Base-by-base conservation (phyloP, 2,329 filamentous ascomycete genomes). In the Trichoderma lentiforme region DNA sequence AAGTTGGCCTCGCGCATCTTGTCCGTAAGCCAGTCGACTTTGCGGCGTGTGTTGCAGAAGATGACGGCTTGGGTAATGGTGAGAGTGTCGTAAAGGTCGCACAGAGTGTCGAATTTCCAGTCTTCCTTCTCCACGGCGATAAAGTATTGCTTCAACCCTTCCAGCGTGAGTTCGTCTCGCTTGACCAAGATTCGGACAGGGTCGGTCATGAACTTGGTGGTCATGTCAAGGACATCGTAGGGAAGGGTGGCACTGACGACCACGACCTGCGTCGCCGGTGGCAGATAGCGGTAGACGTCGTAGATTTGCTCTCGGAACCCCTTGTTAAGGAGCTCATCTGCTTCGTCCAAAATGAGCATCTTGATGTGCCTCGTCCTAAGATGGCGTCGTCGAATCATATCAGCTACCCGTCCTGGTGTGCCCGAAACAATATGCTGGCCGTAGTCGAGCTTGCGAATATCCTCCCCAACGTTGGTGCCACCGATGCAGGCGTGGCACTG, bases 1-100 rank as follows among this genome's bases (percentile, higher is more conserved):
- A 99, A 99, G 85, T 99, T 98, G 78, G 94, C 94, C 82, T 98
- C 96, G 75, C 94, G 93, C 93, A 99, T 97, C 88, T 99, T 99
- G 85, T 99, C 96, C 5, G 96, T 98, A 73, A 99, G 86, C 96
- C 96, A 99, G 82, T 99, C 96, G 68, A 99, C 96, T 92, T 99
- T 99, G 82, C 96, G 91, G 76, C 96, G 92, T 7, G 96, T 99
- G 84, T 99, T 99, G 88, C 96, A 99, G 88, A 99, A 99, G 81
- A 99, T 99, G 81, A 99, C 96, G 60, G 96, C 96, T 85, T 98
- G 96, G 18, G 96, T 98, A 80, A 99, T 98, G 70, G 96, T 99
- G 58, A 99, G 89, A 14, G 96, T 98, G 82, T 99, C 96, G 87
- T 99, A 99, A 72, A 99, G 91, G 84, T 99, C 96, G 83, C 94